Evolutionary conservation across 2,329 filamentous ascomycete species (phyloP), one percentile per base, ranked within the genome.

Genomic region (Thelonectria blattea): DNA sequence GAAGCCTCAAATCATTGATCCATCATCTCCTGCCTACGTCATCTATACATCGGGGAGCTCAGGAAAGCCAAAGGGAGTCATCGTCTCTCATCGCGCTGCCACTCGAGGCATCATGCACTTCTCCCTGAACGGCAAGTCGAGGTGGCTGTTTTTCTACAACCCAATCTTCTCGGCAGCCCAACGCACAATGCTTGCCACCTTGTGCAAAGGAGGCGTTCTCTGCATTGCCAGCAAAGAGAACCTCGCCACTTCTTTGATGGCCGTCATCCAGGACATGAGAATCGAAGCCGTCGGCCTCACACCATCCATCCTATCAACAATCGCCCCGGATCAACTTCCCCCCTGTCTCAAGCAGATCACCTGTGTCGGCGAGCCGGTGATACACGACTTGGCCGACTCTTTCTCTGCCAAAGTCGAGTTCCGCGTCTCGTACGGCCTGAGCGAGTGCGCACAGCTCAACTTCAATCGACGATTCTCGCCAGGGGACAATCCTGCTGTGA

Each of bases 11-110:
- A 0, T 34, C 0, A 48, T 62, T 3, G n/a, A 53, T 9, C 52
- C 59, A 4, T 30, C 55, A 18, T 45, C 54, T 2, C 56, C 41
- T 5, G 56, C 52, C 10, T 69, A 69, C n/a, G 61, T 69, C 39
- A 68, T 70, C n/a, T 68, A 63, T 49, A 70, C 68, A 1, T 69
- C 67, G 0, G 68, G 65, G 2, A 66, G 59, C 9, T 67, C 67
- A 2, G 68, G 67, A 1, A 66, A 63, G 34, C 67, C 68, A 1
- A 70, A 70, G 11, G 68, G 68, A 2, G 65, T 61, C 4, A 9
- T 65, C 0, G 43, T 69, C 11, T 61, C 56, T 3, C 64, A 70
- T 11, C 51, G 56, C 5, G 67, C 62, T 0, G 62, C 62, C 1
- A 64, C 62, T 0, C 55, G 62, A 7, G 62, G 62, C 0, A 64